Percentiles rank a stretch among this genome's conserved stretches.
Evolutionary conservation across 768 basidiomycete species (phyloP).

Genomic region (Myochromella boudieri): DNA sequence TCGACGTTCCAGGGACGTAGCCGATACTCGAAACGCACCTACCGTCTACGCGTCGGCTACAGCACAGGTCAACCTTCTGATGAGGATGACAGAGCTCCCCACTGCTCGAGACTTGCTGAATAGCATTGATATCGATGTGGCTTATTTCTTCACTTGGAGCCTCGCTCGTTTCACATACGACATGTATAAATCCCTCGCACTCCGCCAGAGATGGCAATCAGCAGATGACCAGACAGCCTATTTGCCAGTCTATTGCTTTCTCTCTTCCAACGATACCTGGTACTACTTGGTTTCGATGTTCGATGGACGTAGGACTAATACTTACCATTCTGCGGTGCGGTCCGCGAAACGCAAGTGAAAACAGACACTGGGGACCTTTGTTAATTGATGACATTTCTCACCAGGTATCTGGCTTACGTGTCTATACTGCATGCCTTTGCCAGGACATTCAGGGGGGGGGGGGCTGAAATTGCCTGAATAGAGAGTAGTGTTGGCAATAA

Average conservation of each 20-base stretch:
- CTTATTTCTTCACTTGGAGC: background rate
- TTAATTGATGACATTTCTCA: background rate
- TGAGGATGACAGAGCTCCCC: background rate
- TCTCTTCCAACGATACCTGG: background rate
- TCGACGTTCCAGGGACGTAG: background rate
- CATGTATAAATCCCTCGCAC: background rate
- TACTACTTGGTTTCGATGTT: conserved; percentile 1
- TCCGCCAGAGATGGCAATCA: background rate
- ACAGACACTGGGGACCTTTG: background rate
- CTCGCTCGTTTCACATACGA: background rate
- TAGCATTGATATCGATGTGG: background rate
- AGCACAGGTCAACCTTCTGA: background rate
- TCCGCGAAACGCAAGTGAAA: background rate
- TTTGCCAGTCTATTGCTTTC: background rate
- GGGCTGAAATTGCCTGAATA: background rate
- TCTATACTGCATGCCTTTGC: background rate
- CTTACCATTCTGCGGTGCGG: background rate
- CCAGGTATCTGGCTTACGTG: background rate
- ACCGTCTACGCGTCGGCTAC: background rate
- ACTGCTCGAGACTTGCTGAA: background rate
- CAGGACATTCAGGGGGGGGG: background rate
- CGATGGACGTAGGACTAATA: background rate
- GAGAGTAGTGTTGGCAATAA: background rate
- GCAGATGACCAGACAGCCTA: background rate
- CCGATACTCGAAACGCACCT: background rate